Percentiles rank a stretch among this genome's conserved stretches.
Evolutionary conservation across 179 eudicot species (phyloP).

Genomic region (Dionaea muscipula): DNA sequence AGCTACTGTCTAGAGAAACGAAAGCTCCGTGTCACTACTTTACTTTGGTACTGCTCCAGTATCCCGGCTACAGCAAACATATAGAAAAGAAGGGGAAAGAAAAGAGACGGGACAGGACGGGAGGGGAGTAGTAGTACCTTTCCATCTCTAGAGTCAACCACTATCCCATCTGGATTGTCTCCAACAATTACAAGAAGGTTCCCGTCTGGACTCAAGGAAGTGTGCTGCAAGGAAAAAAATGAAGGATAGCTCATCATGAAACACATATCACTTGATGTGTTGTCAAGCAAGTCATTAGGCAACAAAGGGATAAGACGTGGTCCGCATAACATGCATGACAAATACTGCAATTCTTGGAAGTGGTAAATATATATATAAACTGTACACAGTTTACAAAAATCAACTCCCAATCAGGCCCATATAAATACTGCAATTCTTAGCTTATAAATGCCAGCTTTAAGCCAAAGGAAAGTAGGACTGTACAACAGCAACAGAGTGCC

Average conservation of each 20-base stretch:
- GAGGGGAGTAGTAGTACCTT: slow-evolving; percentile 33
- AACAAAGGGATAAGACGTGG: not conserved
- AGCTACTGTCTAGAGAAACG: slow-evolving; percentile 24
- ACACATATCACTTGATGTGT: not conserved
- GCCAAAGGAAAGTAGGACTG: no score
- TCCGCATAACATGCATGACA: no score
- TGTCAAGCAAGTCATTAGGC: not conserved
- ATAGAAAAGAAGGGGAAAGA: no score
- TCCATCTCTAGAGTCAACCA: slow-evolving; percentile 42
- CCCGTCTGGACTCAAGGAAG: slow-evolving; percentile 51
- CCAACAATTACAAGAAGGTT: slow-evolving; percentile 47
- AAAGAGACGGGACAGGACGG: no score
- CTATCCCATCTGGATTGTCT: slow-evolving; percentile 40
- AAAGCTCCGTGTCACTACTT: not conserved
- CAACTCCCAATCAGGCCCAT: no score
- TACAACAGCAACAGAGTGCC: no score
- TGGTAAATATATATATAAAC: no score
- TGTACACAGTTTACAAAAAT: no score
- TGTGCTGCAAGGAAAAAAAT: slow-evolving; percentile 29
- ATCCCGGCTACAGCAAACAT: not conserved
- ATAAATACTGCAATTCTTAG: not conserved
- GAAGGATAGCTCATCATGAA: not conserved
- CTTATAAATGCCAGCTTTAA: no score
- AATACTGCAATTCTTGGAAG: no score
- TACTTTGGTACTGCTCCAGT: not conserved